Conservation (phyloP, 805 yeast species). For the Isabelozyma pseudorhagii region DNA sequence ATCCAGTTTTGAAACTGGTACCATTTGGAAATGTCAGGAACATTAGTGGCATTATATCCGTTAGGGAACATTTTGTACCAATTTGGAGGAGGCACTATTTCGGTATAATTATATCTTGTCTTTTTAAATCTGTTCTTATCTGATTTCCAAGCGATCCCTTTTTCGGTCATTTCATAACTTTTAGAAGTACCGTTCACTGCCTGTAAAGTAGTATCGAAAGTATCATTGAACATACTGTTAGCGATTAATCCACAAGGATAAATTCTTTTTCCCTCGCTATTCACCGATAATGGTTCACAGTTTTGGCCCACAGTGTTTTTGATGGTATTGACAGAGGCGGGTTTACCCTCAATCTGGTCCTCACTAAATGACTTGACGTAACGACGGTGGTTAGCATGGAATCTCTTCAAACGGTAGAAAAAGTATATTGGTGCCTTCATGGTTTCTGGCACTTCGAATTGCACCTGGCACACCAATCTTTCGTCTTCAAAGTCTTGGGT, state of each 20-base stretch:
- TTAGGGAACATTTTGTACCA: constrained; percentile 42
- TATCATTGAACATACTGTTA: constrained; percentile 75
- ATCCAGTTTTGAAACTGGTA: constrained; percentile 47
- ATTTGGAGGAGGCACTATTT: constrained; percentile 44
- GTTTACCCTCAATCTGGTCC: constrained; percentile 40
- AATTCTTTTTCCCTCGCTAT: constrained; percentile 45
- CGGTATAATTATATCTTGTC: constrained; percentile 34
- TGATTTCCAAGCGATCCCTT: constrained; percentile 41
- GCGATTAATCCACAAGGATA: constrained; percentile 88
- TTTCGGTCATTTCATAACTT: constrained; percentile 31
- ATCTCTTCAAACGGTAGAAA: constrained; percentile 39
- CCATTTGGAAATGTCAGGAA: constrained; percentile 45
- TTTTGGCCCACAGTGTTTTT: constrained; percentile 43
- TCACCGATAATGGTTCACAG: constrained; percentile 38
- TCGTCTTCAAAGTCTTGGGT: constrained; percentile 49
- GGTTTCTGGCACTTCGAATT: constrained; percentile 32
- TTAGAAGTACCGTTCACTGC: constrained; percentile 35
- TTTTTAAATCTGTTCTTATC: constrained; percentile 39
- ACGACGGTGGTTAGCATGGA: constrained; percentile 44
- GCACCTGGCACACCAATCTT: constrained; percentile 43
- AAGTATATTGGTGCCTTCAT: constrained; percentile 39
- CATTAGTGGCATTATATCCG: constrained; percentile 40
- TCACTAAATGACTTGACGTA: constrained; percentile 42
- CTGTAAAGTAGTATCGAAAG: constrained; percentile 36
- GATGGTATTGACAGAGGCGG: constrained; percentile 29